These are phyloP conservation scores for Phoma sp. DNA, from an alignment of 2,329 filamentous ascomycete genomes.

Conservation along the genomic window DNA sequence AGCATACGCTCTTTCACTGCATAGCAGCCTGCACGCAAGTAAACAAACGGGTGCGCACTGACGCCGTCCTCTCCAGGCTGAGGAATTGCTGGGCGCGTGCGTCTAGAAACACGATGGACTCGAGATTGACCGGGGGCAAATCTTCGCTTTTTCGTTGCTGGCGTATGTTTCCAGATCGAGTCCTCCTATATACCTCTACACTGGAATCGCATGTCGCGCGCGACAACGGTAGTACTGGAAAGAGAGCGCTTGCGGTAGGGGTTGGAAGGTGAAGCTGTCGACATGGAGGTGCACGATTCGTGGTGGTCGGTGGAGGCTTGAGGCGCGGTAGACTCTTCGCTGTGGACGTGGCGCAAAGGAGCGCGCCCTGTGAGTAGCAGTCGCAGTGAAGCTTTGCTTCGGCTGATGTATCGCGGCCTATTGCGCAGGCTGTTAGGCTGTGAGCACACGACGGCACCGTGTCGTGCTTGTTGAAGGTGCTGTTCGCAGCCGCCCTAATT, in stretches of 20 bases:
- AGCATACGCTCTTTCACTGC: slow-evolving; percentile 34
- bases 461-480: slow-evolving; percentile 9
- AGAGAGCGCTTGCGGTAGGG: slow-evolving; percentile 3
- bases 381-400: not conserved
- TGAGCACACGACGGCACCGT: slow-evolving; percentile 1
- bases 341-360: not conserved
- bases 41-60: slow-evolving; percentile 8
- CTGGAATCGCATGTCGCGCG: slow-evolving; percentile 19
- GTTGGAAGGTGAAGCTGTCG: slow-evolving; percentile 18
- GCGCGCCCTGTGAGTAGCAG: not conserved
- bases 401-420: slow-evolving; percentile 1
- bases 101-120: slow-evolving; percentile 2
- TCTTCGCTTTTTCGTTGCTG: slow-evolving; percentile 11
- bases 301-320: slow-evolving; percentile 14
- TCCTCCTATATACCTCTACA: slow-evolving; percentile 22
- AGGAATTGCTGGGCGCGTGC: not conserved
- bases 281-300: slow-evolving; percentile 24
- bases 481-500: slow-evolving; percentile 12
- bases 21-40: slow-evolving; percentile 23
- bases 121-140: slow-evolving; percentile 18
- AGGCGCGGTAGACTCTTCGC: slow-evolving; percentile 7
- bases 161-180: slow-evolving; percentile 4
- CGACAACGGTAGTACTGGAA: slow-evolving; percentile 7
- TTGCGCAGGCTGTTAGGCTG: slow-evolving; percentile 9
- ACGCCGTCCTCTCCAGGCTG: not conserved